phyloP scores from a whole-genome alignment of 441 rosid species.

The Manihot esculenta region DNA sequence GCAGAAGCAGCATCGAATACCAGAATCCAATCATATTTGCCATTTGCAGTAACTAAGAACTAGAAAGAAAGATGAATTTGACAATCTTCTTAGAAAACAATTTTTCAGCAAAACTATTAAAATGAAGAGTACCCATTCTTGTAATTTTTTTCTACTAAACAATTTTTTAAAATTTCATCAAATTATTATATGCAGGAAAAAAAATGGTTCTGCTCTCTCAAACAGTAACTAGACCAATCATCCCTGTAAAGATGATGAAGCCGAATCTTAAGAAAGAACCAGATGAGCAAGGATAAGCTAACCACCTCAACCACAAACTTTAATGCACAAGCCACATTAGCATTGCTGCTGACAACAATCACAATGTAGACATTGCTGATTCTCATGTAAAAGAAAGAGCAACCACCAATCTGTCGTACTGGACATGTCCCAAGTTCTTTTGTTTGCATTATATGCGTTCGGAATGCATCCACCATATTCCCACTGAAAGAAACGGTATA shows the following conservation, averaged over 20 bases:
- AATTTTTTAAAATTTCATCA: background rate
- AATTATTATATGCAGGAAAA: background rate
- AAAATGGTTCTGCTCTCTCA: background rate
- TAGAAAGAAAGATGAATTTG: background rate
- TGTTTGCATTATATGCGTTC: constrained; percentile 94
- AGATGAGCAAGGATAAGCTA: background rate
- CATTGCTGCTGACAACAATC: constrained; percentile 95
- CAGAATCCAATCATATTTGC: background rate
- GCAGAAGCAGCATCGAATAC: background rate
- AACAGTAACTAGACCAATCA: background rate
- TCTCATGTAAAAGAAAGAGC: constrained; percentile 94
- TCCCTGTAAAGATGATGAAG: background rate
- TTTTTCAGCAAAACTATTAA: background rate
- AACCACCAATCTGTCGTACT: constrained; percentile 95
- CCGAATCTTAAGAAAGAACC: background rate
- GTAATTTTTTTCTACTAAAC: background rate
- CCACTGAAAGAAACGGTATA: constrained; percentile 45
- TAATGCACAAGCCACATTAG: constrained; percentile 95
- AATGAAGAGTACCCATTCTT: background rate
- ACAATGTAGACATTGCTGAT: constrained; percentile 97
- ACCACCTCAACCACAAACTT: constrained; percentile 94
- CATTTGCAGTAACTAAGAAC: background rate
- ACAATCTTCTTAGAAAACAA: background rate
- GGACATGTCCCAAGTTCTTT: constrained; percentile 97
- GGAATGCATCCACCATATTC: constrained; percentile 99